Base-by-base conservation (phyloP, 345 rosid genomes). In the Rhodomyrtus tomentosa region DNA sequence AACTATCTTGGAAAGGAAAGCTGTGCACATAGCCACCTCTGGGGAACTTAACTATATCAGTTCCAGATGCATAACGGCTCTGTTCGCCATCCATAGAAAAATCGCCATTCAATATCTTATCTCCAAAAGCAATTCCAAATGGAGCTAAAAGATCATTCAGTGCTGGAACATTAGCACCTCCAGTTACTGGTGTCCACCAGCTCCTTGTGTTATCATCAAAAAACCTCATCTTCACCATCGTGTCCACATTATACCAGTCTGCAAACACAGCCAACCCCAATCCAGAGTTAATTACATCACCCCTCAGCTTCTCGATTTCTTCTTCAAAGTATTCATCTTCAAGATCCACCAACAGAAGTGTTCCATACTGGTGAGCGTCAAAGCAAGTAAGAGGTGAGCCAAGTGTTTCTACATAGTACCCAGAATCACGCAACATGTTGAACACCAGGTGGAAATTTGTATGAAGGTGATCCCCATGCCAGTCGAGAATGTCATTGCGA, bases 401-500 rank as follows among this genome's bases (percentile, higher is more conserved):
- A 27, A 96, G 98, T 20, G 95, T 95, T 90, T 96, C 99, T 54
- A 96, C 93, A 83, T 89, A 96, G 91, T 95, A 96, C 42, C 98
- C 99, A 51, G 96, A 93, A 87, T 96, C 98, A 73, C 94, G 93
- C 86, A 96, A 86, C 95, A 94, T 94, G 90, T 96, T 96, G 93
- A 91, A 96, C 99, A 96, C 92, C 76, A 93, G 90, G 85, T 96
- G 99, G 87, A 91, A 96, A 90, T 96, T 96, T 83, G 99, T 96
- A 87, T 96, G 99, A 76, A 96, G 96, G 87, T 96, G 99, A 93
- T 96, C 99, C 42, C 99, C 99, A 87, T 96, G 99, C 99, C 99
- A 96, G 80, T 96, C 99, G 79, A 96, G 98, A 89, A 96, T 96
- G 89, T 96, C 99, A 85, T 95, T 96, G 56, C 98, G 98, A 84